Evolutionary conservation across 345 rosid species (phyloP).

Genomic region (Luvunga scandens): DNA sequence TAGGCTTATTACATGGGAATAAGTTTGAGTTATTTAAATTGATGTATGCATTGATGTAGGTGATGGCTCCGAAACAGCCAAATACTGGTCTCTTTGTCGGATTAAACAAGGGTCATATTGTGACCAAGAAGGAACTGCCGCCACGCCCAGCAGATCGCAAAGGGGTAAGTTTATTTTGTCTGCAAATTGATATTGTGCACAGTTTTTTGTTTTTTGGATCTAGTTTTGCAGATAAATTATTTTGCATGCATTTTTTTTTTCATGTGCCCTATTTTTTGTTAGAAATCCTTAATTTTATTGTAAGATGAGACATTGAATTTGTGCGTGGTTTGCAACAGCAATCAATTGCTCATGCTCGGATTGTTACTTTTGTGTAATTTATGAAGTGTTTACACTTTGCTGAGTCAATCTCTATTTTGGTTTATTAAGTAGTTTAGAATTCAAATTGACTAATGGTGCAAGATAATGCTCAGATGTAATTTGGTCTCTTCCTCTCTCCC

Average conservation of each 20-base stretch:
- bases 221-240: neutral
- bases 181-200: neutral
- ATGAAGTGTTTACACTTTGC: neutral
- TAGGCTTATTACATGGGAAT: neutral
- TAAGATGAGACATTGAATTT: neutral
- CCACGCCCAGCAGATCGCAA: slow-evolving; percentile 55
- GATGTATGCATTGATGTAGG: slow-evolving; percentile 19
- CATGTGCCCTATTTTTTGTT: neutral
- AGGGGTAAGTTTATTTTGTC: slow-evolving; percentile 41
- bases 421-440: neutral
- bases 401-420: neutral
- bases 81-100: slow-evolving; percentile 63
- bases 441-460: neutral
- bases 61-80: slow-evolving; percentile 58
- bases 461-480: neutral
- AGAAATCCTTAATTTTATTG: neutral
- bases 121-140: slow-evolving; percentile 53
- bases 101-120: slow-evolving; percentile 62
- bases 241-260: neutral
- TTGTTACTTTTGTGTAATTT: neutral
- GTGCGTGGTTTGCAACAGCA: neutral
- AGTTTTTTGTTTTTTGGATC: neutral
- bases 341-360: neutral
- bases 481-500: neutral
- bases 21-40: neutral